Evolutionary conservation across 306 rosid genomes (phyloP).

Genomic region (Erythrophleum fordii): DNA sequence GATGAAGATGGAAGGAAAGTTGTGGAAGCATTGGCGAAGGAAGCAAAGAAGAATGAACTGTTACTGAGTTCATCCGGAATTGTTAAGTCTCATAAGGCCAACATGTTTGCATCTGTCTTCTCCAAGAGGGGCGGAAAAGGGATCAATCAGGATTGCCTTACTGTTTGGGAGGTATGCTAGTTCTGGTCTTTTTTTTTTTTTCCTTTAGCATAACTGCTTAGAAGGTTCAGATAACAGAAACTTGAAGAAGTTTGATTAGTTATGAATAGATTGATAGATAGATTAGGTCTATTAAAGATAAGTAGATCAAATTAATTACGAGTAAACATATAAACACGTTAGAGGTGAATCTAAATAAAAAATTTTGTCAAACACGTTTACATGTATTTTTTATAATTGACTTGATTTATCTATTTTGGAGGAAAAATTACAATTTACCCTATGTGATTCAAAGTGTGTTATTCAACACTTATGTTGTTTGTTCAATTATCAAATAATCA

Average conservation of each 20-base stretch:
- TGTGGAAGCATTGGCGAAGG: constrained; percentile 71
- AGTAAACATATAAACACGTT: neutral
- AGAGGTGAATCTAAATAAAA: too few relatives aligned
- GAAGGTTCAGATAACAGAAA: neutral
- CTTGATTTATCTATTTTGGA: too few relatives aligned
- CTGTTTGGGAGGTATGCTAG: constrained; percentile 78
- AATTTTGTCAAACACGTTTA: too few relatives aligned
- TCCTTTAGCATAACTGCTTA: neutral
- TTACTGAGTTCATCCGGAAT: constrained; percentile 66
- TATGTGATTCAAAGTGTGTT: too few relatives aligned
- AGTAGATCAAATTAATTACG: neutral
- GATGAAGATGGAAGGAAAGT: constrained; percentile 51
- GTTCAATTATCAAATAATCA: too few relatives aligned
- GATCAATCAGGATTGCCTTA: constrained; percentile 71
- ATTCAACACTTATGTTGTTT: too few relatives aligned
- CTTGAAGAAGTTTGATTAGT: neutral
- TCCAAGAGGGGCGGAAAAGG: constrained; percentile 84
- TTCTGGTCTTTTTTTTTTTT: neutral
- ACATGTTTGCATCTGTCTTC: constrained; percentile 59
- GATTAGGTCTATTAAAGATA: too few relatives aligned
- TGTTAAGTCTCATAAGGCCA: constrained; percentile 56
- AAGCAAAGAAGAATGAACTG: constrained; percentile 72
- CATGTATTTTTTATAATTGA: too few relatives aligned
- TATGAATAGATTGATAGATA: neutral
- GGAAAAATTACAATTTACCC: too few relatives aligned